Evolutionary conservation across 306 rosid genomes (phyloP).

Genomic region (Trifolium fragiferum): DNA sequence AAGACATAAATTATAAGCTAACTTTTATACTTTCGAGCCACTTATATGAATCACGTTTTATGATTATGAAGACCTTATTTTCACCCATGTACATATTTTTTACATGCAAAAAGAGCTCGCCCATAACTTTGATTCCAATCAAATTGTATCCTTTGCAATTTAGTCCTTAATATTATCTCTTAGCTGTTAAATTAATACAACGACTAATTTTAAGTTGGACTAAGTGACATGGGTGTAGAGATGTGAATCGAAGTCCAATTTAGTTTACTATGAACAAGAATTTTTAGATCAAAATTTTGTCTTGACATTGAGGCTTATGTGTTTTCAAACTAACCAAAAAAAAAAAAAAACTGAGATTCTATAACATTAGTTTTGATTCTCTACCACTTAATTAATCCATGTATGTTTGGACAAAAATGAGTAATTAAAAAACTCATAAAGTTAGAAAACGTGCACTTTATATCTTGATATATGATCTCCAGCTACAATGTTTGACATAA

Average conservation of each 20-base stretch:
- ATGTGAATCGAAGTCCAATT: background rate
- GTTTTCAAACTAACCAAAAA: conserved; percentile 3
- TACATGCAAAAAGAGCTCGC: conserved; percentile 31
- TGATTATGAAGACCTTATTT: conserved; percentile 39
- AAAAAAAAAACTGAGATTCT: background rate
- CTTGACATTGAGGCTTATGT: background rate
- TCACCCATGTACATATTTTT: conserved; percentile 43
- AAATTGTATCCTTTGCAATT: background rate
- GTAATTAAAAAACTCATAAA: conserved; percentile 27
- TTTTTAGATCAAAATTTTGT: background rate
- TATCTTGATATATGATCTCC: conserved; percentile 29
- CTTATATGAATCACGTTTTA: conserved; percentile 30
- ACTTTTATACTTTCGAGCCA: no score
- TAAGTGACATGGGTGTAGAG: background rate
- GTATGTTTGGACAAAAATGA: conserved; percentile 37
- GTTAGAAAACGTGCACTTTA: conserved; percentile 37
- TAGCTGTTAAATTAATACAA: background rate
- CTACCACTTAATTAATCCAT: conserved; percentile 26
- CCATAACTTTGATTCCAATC: conserved; percentile 26
- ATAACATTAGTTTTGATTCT: background rate
- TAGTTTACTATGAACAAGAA: background rate
- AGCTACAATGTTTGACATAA: conserved; percentile 40
- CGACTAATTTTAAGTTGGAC: background rate
- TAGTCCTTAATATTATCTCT: background rate
- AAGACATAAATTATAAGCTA: no score